Evolutionary conservation across 495 filamentous ascomycete species (phyloP).

Genomic region (Tuber aestivum): DNA sequence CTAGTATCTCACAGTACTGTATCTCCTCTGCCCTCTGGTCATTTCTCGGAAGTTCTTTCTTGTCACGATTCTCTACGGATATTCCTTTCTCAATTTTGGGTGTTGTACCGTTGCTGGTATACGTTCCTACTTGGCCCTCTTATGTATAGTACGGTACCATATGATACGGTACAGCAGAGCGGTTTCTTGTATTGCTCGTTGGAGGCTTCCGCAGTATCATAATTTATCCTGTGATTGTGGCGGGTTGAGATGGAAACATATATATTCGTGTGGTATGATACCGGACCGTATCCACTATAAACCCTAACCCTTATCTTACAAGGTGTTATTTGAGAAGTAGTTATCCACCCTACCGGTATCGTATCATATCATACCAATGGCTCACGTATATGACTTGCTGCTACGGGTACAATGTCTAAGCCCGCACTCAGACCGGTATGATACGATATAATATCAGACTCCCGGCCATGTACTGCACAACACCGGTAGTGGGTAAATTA

Average conservation of each 20-base stretch:
- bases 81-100: neutral
- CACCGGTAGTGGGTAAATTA: neutral
- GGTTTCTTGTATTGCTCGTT: neutral
- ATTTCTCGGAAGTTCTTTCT: neutral
- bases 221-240: neutral
- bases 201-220: neutral
- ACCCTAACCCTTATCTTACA: conserved; percentile 1
- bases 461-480: no score
- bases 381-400: neutral
- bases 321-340: no score
- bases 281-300: neutral
- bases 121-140: neutral
- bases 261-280: no score
- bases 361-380: neutral
- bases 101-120: neutral
- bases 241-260: no score
- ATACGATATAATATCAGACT: no score
- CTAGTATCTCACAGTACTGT: neutral
- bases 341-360: no score
- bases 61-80: neutral
- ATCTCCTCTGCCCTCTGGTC: neutral
- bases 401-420: no score
- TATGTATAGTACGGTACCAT: no score
- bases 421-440: no score
- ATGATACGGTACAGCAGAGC: neutral